phyloP scores from a whole-genome alignment of 2,329 filamentous ascomycete species.

The Ilyonectria mors-panacis region DNA sequence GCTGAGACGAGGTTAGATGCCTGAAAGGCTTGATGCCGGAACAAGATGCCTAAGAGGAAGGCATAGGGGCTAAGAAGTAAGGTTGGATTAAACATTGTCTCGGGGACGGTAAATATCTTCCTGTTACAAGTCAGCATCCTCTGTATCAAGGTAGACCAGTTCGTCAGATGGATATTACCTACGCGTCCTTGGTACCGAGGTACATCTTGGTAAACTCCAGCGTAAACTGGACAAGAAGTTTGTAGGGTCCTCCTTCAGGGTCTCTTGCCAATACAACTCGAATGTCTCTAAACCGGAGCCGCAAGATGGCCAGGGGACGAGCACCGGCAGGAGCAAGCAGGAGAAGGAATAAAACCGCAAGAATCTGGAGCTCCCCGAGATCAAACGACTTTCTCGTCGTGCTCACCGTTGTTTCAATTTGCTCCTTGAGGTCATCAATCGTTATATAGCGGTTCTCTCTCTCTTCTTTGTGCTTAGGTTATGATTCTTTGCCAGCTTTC shows the following conservation, averaged over 20 bases:
- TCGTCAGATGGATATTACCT: slow-evolving; percentile 23
- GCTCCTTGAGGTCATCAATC: too few species aligned
- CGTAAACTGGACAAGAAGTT: slow-evolving; percentile 35
- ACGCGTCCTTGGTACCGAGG: slow-evolving; percentile 39
- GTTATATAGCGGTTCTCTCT: too few species aligned
- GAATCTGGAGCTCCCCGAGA: slow-evolving; percentile 42
- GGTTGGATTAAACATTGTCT: slow-evolving; percentile 55
- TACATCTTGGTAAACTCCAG: slow-evolving; percentile 44
- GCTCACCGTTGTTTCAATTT: slow-evolving; percentile 46
- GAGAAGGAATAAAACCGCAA: slow-evolving; percentile 39
- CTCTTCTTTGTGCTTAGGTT: too few species aligned
- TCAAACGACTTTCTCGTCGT: slow-evolving; percentile 47
- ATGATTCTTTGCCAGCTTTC: slow-evolving; percentile 40
- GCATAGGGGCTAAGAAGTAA: slow-evolving; percentile 56
- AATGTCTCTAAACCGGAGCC: slow-evolving; percentile 39
- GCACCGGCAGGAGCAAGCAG: too few species aligned
- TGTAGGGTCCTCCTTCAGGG: slow-evolving; percentile 32
- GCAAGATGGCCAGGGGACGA: slow-evolving; percentile 28
- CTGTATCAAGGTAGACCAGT: not conserved
- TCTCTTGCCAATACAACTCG: slow-evolving; percentile 31
- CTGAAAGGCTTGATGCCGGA: slow-evolving; percentile 43
- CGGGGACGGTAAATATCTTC: slow-evolving; percentile 52
- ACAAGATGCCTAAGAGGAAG: slow-evolving; percentile 50
- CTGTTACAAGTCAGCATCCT: slow-evolving; percentile 28
- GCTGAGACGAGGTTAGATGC: slow-evolving; percentile 42